These are phyloP conservation scores for Spironucleus salmonicida DNA, from an alignment of 208 protist species.

Conservation along the genomic window DNA sequence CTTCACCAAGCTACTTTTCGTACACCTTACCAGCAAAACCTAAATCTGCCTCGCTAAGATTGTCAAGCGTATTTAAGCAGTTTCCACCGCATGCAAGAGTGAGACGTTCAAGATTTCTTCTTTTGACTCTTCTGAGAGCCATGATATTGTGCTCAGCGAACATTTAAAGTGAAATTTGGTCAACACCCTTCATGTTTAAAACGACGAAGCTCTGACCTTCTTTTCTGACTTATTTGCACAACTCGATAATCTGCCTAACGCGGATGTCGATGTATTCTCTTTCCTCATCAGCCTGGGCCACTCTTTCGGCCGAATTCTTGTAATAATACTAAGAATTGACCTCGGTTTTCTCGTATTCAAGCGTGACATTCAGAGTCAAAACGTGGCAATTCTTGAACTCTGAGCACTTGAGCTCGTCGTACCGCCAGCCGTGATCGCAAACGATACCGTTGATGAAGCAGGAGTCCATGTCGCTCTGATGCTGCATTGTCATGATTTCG, in stretches of 20 bases:
- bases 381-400: constrained; percentile 85
- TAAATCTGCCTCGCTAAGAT: constrained; percentile 69
- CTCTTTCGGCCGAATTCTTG: constrained; percentile 79
- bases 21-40: constrained; percentile 88
- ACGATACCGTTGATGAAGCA: constrained; percentile 92
- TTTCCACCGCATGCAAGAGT: constrained; percentile 67
- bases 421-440: constrained; percentile 94
- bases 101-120: constrained; percentile 95
- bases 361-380: constrained; percentile 92
- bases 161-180: constrained; percentile 95
- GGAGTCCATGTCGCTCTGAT: constrained; percentile 78
- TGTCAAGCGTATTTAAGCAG: constrained; percentile 90
- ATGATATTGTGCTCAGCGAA: constrained; percentile 93
- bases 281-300: constrained; percentile 82
- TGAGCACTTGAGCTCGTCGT: constrained; percentile 87
- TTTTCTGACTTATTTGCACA: constrained; percentile 81
- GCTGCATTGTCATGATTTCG: constrained; percentile 96
- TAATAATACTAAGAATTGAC: constrained; percentile 93
- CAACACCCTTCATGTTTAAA: constrained; percentile 99
- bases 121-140: constrained; percentile 90
- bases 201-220: constrained; percentile 85
- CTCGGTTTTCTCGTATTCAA: constrained; percentile 97
- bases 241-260: constrained; percentile 86
- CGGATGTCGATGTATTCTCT: constrained; percentile 79
- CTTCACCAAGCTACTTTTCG: constrained; percentile 84